These are phyloP conservation scores for Malassezia equina DNA, from an alignment of 1,284 basidiomycete species.

Conservation along the genomic window DNA sequence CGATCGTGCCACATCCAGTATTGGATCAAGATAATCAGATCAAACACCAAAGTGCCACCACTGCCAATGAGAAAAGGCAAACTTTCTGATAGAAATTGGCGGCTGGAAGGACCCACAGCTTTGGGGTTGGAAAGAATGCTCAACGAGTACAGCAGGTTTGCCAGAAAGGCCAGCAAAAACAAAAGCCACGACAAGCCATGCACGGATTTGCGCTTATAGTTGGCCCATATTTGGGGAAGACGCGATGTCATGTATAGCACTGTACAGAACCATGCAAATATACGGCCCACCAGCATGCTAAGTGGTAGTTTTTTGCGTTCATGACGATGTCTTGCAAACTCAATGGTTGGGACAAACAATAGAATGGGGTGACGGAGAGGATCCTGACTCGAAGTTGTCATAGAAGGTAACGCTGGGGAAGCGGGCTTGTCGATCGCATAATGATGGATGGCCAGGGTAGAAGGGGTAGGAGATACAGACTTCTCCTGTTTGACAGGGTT, in stretches of 20 bases:
- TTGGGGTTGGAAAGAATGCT: constrained; percentile 32
- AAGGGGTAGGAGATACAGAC: background rate
- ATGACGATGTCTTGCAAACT: background rate
- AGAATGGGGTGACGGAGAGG: constrained; percentile 6
- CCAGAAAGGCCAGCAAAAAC: constrained; percentile 40
- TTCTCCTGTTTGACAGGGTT: background rate
- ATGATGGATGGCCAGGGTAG: background rate
- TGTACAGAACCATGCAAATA: constrained; percentile 42
- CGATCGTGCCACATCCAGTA: constrained; percentile 29
- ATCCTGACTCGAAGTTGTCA: background rate
- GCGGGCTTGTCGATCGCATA: background rate
- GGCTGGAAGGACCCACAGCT: constrained; percentile 17
- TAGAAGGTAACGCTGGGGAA: background rate
- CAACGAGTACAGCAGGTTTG: constrained; percentile 39
- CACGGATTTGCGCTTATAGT: constrained; percentile 35
- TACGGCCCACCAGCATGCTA: constrained; percentile 26
- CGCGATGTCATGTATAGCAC: constrained; percentile 46
- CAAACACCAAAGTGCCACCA: constrained; percentile 43
- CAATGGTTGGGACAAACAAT: background rate
- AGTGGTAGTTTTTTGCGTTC: background rate
- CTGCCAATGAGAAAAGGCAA: constrained; percentile 42
- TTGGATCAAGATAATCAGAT: constrained; percentile 39
- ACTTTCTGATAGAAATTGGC: constrained; percentile 30
- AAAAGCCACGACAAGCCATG: constrained; percentile 40
- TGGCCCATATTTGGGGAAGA: constrained; percentile 47